These are phyloP conservation scores for Iris pallida DNA, from an alignment of 116 monocot genomes.

Conservation along the genomic window DNA sequence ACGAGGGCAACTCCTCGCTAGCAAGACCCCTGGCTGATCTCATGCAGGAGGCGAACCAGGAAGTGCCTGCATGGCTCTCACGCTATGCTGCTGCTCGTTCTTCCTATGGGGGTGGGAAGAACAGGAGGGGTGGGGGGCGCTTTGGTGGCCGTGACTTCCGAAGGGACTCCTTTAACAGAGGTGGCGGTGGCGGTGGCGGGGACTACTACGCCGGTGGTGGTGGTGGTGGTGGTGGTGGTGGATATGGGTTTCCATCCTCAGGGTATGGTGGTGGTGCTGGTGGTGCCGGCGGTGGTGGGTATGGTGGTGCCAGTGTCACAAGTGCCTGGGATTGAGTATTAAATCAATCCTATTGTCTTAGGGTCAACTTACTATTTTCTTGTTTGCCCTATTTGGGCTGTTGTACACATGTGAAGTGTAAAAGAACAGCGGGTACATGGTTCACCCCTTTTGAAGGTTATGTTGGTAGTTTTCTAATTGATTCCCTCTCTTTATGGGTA, in stretches of 20 bases:
- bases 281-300: constrained; percentile 11
- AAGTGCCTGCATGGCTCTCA: constrained; percentile 64
- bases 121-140: constrained; percentile 32
- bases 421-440: constrained; percentile 11
- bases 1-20: constrained; percentile 53
- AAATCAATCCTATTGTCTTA: background rate
- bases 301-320: background rate
- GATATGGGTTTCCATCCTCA: constrained; percentile 5
- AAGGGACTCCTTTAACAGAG: constrained; percentile 19
- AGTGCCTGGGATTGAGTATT: constrained; percentile 32
- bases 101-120: constrained; percentile 40
- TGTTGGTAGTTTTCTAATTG: no score
- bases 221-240: constrained; percentile 15
- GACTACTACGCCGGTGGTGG: constrained; percentile 37
- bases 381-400: no score
- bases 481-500: no score
- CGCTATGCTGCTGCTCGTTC: constrained; percentile 43
- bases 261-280: constrained; percentile 17
- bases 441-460: no score
- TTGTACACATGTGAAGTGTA: background rate
- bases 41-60: constrained; percentile 82
- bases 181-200: constrained; percentile 39
- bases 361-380: no score
- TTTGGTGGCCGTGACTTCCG: constrained; percentile 55
- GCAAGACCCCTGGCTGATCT: constrained; percentile 60